Evolutionary conservation across 305 asterid species (phyloP), one percentile per base, ranked within the genome.

Genomic region (Fraxinus xanthoxyloides): DNA sequence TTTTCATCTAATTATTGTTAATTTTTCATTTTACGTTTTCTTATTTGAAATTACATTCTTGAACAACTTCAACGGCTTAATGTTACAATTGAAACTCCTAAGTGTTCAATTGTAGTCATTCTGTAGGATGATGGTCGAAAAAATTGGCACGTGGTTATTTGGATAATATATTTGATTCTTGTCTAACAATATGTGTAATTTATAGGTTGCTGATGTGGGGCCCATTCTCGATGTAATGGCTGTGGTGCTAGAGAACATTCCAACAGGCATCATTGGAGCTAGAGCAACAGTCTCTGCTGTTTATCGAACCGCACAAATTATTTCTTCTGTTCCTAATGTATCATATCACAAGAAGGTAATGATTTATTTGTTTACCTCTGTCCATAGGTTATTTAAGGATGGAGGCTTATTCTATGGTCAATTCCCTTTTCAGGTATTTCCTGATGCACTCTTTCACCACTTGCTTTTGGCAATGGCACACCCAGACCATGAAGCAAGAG

Each of bases 391-490:
- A 17, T 40, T 32, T 70, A 32, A 32, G 76, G 76, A 72, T 72
- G 46, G 36, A 31, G 26, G 46, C 19, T 72, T 15, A 72, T 31
- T 72, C 26, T 72, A 31, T 32, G 76, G 28, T 72, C 26, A 31
- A 32, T 72, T 72, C 26, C 48, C 31, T 75, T 54, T 79, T 56
- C 89, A 89, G 92, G 92, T 87, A 77, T 89, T 87, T 84, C 92
- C 92, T 24, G 92, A 89, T 83, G 87, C 83, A 30, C 90, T 89
- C 81, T 87, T 89, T 78, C 90, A 87, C 82, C 90, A 87, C 77
- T 84, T 89, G 85, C 90, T 89, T 76, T 85, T 87, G 84, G 89
- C 92, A 34, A 89, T 89, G 92, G 86, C 87, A 79, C 92, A 87
- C 84, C 75, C 88, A 61, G 92, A 87, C 81, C 86, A 84, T 75